A percentile compares a stretch with the other conserved stretches of the same genome.
Evolutionary conservation across 495 filamentous ascomycete genomes (phyloP).

Genomic region (Penicillium manginii): DNA sequence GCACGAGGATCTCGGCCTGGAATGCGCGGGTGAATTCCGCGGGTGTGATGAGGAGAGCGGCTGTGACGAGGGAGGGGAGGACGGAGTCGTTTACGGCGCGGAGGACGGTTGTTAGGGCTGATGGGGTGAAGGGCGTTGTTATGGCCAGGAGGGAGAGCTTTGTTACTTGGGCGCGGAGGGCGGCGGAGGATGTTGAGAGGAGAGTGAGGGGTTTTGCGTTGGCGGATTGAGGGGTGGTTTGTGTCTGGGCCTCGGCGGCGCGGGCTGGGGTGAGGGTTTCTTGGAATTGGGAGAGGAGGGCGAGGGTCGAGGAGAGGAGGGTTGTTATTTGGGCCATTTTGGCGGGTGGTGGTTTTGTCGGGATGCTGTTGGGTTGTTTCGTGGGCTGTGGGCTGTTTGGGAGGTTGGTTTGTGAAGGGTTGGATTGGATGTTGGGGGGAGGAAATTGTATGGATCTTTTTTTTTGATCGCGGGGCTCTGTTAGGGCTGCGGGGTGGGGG

Average conservation of each 20-base stretch:
- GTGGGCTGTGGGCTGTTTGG: too few species aligned
- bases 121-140: constrained; percentile 79
- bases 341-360: too few species aligned
- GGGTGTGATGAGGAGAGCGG: constrained; percentile 64
- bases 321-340: constrained; percentile 47
- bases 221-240: constrained; percentile 21
- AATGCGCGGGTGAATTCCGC: constrained; percentile 60
- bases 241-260: constrained; percentile 13
- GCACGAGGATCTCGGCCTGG: constrained; percentile 51
- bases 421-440: background rate
- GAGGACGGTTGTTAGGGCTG: constrained; percentile 69
- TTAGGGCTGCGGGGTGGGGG: constrained; percentile 1
- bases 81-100: constrained; percentile 65
- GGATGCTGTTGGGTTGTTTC: too few species aligned
- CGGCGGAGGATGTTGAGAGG: constrained; percentile 63
- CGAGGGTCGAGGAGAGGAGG: constrained; percentile 35
- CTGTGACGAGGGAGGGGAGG: constrained; percentile 71
- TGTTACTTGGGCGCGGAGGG: constrained; percentile 80
- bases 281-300: constrained; percentile 45
- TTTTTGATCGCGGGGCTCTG: constrained; percentile 3
- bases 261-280: constrained; percentile 33
- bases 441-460: constrained; percentile 2
- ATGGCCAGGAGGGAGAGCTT: constrained; percentile 85
- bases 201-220: constrained; percentile 57
- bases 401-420: background rate